These are phyloP conservation scores for Leccinum variicolor DNA, from an alignment of 768 basidiomycete species.

Conservation along the genomic window DNA sequence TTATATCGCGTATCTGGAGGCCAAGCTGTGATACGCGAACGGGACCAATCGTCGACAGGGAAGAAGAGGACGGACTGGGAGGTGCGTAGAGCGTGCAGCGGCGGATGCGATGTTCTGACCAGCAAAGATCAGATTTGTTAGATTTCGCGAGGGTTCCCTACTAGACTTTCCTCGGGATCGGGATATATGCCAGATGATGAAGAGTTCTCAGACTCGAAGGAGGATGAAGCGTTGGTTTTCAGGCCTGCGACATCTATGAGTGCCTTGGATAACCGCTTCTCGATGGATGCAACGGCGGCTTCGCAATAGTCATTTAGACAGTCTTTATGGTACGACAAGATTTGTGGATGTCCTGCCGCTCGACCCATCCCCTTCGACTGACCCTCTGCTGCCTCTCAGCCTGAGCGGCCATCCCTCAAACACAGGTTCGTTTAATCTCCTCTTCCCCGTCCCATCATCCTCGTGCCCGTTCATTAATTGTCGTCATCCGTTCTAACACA, in stretches of 20 bases:
- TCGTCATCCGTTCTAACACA: not conserved
- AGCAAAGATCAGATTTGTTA: slow-evolving; percentile 44
- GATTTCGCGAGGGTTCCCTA: slow-evolving; percentile 37
- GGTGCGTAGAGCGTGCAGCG: no score
- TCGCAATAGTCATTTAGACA: slow-evolving; percentile 76
- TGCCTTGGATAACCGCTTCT: slow-evolving; percentile 75
- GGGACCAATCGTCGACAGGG: no score
- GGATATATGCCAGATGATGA: not conserved
- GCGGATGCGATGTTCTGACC: no score
- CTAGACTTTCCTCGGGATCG: not conserved
- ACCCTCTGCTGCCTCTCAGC: not conserved
- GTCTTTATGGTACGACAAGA: slow-evolving; percentile 74
- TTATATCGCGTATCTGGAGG: no score
- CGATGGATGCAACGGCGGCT: slow-evolving; percentile 57
- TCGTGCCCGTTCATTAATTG: no score
- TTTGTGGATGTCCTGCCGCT: slow-evolving; percentile 73
- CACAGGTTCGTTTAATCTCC: slow-evolving; percentile 12
- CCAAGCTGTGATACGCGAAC: no score
- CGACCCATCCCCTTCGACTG: slow-evolving; percentile 23
- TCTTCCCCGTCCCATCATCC: not conserved
- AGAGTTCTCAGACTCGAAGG: not conserved
- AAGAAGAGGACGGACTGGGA: no score
- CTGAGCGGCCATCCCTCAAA: slow-evolving; percentile 1
- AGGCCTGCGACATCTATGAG: slow-evolving; percentile 63
- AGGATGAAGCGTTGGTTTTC: no score